phyloP scores from a whole-genome alignment of 164 flowering plant species.

The Cinnamomum micranthum region DNA sequence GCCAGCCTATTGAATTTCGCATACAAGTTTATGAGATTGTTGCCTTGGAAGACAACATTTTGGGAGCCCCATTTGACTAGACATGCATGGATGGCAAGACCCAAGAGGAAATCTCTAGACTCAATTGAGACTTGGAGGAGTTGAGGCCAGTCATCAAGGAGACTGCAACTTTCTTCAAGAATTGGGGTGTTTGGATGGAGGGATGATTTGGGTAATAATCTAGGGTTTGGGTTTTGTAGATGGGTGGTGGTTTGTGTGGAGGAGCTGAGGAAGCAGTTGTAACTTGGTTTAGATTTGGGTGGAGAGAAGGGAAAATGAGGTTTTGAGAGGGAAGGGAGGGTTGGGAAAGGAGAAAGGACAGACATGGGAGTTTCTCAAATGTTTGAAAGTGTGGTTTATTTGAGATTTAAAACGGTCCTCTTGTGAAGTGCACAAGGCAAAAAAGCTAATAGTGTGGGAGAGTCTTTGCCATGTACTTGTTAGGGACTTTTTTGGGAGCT shows the following conservation, averaged over 20 bases:
- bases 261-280: conserved; percentile 3
- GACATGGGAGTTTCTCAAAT: conserved; percentile 13
- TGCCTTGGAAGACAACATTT: conserved; percentile 25
- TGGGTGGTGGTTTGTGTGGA: background rate
- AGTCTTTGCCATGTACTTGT: too few relatives aligned
- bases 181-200: conserved; percentile 7
- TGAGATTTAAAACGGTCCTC: background rate
- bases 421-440: background rate
- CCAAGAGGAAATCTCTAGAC: conserved; percentile 21
- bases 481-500: too few relatives aligned
- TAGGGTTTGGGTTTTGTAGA: conserved; percentile 7
- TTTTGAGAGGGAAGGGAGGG: conserved; percentile 5
- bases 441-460: too few relatives aligned
- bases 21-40: conserved; percentile 32
- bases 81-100: conserved; percentile 29
- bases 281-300: conserved; percentile 7
- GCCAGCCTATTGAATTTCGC: conserved; percentile 16
- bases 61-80: conserved; percentile 23
- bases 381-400: conserved; percentile 1
- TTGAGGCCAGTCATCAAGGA: conserved; percentile 26
- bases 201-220: background rate
- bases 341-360: conserved; percentile 9
- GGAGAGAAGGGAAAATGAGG: conserved; percentile 1
- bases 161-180: conserved; percentile 5
- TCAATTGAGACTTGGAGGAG: conserved; percentile 29